Conservation (phyloP, 1,284 basidiomycete species). For the Spongiforma sp. region DNA sequence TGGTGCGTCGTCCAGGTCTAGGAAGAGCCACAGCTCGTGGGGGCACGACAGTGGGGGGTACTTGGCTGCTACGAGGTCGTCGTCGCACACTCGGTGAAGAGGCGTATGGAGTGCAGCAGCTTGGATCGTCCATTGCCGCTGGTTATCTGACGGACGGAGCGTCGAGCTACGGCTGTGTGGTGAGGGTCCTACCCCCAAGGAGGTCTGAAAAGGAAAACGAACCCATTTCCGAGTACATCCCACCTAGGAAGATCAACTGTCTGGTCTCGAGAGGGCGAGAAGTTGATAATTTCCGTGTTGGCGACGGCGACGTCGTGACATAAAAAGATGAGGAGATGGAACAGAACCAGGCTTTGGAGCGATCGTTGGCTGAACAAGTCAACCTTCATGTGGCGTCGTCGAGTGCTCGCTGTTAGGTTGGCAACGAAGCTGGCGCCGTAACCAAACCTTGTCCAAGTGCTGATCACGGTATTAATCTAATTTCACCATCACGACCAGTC, state of each 20-base stretch:
- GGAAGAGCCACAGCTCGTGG: constrained; percentile 60
- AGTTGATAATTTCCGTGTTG: constrained; percentile 74
- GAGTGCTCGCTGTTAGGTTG: constrained; percentile 24
- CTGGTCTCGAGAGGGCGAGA: constrained; percentile 41
- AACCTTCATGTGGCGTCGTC: constrained; percentile 26
- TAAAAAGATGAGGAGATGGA: constrained; percentile 26
- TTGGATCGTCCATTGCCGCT: constrained; percentile 42
- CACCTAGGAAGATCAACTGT: constrained; percentile 29
- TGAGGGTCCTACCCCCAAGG: neutral
- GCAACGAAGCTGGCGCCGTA: constrained; percentile 3
- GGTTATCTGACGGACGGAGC: constrained; percentile 33
- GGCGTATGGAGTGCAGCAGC: constrained; percentile 51
- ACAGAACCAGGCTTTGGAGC: constrained; percentile 18
- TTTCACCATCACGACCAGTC: constrained; percentile 22
- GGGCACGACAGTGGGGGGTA: constrained; percentile 40
- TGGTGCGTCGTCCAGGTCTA: constrained; percentile 52
- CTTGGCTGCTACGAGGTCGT: constrained; percentile 27
- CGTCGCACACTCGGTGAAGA: constrained; percentile 39
- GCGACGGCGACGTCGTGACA: constrained; percentile 42
- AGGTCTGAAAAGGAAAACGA: constrained; percentile 22
- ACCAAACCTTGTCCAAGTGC: constrained; percentile 14
- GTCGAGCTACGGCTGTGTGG: constrained; percentile 33
- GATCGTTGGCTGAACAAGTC: constrained; percentile 16
- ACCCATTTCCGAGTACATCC: constrained; percentile 46
- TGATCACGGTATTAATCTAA: constrained; percentile 22